Percentiles rank a stretch among this genome's conserved stretches.
These are phyloP conservation scores for Agaricus subrufescens DNA, from an alignment of 768 basidiomycete species.

Conservation along the genomic window DNA sequence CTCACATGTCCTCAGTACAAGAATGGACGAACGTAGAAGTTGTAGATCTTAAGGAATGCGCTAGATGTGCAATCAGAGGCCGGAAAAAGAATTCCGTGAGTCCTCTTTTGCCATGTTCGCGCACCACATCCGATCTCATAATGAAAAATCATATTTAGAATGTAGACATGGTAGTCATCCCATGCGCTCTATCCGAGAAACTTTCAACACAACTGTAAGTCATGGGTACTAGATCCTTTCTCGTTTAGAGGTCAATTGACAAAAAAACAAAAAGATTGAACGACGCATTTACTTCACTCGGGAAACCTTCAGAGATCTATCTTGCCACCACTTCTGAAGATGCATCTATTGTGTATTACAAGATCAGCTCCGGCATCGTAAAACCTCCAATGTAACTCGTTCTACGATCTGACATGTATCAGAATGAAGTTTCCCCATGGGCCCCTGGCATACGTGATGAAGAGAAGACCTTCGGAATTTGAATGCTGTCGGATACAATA, in stretches of 20 bases:
- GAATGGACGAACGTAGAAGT: slow-evolving; percentile 65
- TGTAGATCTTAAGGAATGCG: slow-evolving; percentile 53
- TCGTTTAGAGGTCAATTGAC: not conserved
- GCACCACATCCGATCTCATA: too few relatives aligned
- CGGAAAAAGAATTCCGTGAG: slow-evolving; percentile 48
- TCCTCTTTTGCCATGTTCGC: not conserved
- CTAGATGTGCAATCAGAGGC: slow-evolving; percentile 57
- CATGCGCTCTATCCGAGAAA: slow-evolving; percentile 64
- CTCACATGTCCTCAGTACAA: slow-evolving; percentile 47
- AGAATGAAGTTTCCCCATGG: too few relatives aligned
- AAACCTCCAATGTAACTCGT: slow-evolving; percentile 54
- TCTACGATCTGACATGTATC: too few relatives aligned
- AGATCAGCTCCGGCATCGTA: slow-evolving; percentile 70
- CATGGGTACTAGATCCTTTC: not conserved
- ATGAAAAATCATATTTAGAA: slow-evolving; percentile 29
- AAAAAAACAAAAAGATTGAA: slow-evolving; percentile 34
- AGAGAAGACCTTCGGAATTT: too few relatives aligned
- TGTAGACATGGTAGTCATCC: slow-evolving; percentile 47
- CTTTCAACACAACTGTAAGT: slow-evolving; percentile 59
- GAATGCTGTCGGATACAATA: too few relatives aligned
- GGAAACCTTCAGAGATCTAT: slow-evolving; percentile 46
- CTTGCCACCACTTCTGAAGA: slow-evolving; percentile 73
- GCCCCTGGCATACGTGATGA: too few relatives aligned
- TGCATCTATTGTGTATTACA: slow-evolving; percentile 83
- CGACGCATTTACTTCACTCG: slow-evolving; percentile 48